Evolutionary conservation across 2,329 filamentous ascomycete species (phyloP).

Genomic region (Venturia carpophila): DNA sequence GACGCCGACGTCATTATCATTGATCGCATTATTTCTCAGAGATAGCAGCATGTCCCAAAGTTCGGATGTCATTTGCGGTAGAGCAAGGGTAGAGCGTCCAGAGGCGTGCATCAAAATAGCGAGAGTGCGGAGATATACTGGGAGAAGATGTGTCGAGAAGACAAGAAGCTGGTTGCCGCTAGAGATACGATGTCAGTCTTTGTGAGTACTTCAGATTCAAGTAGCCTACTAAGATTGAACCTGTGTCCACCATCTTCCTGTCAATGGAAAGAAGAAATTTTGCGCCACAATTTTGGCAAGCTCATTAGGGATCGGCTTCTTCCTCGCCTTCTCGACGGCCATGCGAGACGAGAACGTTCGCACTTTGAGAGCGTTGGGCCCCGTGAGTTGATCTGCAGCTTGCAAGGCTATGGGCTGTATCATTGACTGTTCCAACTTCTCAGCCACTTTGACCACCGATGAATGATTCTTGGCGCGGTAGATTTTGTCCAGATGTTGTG

Average conservation of each 20-base stretch:
- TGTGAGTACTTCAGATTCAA: constrained; percentile 18
- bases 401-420: constrained; percentile 73
- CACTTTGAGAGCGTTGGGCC: constrained; percentile 79
- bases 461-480: constrained; percentile 52
- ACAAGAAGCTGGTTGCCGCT: constrained; percentile 50
- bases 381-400: constrained; percentile 70
- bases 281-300: constrained; percentile 67
- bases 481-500: constrained; percentile 62
- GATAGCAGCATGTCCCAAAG: constrained; percentile 75
- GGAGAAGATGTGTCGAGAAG: constrained; percentile 66
- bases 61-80: constrained; percentile 76
- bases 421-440: constrained; percentile 60
- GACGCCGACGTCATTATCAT: constrained; percentile 55
- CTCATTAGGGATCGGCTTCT: constrained; percentile 61
- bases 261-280: constrained; percentile 80
- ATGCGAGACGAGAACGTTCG: constrained; percentile 79
- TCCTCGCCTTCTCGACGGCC: constrained; percentile 52
- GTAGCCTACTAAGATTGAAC: constrained; percentile 42
- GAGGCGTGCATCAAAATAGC: constrained; percentile 74
- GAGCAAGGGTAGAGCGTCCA: constrained; percentile 66
- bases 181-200: constrained; percentile 23
- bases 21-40: constrained; percentile 45
- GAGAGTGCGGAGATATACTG: constrained; percentile 77
- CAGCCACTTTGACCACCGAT: constrained; percentile 60
- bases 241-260: constrained; percentile 66